phyloP scores from a whole-genome alignment of 768 basidiomycete genomes.

The Thelephora ganbajun region DNA sequence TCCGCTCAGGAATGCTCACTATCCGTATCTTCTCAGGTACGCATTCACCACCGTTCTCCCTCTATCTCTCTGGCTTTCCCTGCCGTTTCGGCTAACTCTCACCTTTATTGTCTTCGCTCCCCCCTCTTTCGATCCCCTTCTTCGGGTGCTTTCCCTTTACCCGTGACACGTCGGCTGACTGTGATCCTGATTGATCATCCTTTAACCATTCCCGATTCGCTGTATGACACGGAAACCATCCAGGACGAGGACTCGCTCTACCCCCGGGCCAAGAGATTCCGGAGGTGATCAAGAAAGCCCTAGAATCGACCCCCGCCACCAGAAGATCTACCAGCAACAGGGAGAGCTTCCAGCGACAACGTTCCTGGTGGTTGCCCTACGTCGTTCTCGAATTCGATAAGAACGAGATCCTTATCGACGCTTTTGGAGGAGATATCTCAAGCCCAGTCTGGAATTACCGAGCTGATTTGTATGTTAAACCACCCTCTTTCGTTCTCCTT shows the following conservation, averaged over 20 bases:
- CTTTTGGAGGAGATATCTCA: constrained; percentile 84
- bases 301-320: constrained; percentile 43
- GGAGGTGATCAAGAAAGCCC: constrained; percentile 70
- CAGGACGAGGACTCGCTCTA: constrained; percentile 71
- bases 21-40: constrained; percentile 89
- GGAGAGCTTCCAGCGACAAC: constrained; percentile 85
- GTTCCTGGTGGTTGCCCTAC: constrained; percentile 92
- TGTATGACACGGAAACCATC: neutral
- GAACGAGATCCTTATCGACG: constrained; percentile 94
- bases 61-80: neutral
- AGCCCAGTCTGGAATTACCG: constrained; percentile 93
- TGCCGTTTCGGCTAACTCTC: no score
- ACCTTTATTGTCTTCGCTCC: no score
- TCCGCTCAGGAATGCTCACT: constrained; percentile 83
- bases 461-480: constrained; percentile 71
- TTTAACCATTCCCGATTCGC: neutral
- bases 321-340: constrained; percentile 58
- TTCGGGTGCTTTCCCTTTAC: no score
- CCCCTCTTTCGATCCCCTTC: no score
- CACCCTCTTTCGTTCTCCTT: constrained; percentile 1
- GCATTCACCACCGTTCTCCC: constrained; percentile 14
- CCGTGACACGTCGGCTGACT: no score
- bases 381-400: constrained; percentile 97
- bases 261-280: constrained; percentile 71
- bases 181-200: neutral